Evolutionary conservation across 192 early-diverging fungal genomes (phyloP), one percentile per base, ranked within the genome.

Genomic region (Backusella luteola): DNA sequence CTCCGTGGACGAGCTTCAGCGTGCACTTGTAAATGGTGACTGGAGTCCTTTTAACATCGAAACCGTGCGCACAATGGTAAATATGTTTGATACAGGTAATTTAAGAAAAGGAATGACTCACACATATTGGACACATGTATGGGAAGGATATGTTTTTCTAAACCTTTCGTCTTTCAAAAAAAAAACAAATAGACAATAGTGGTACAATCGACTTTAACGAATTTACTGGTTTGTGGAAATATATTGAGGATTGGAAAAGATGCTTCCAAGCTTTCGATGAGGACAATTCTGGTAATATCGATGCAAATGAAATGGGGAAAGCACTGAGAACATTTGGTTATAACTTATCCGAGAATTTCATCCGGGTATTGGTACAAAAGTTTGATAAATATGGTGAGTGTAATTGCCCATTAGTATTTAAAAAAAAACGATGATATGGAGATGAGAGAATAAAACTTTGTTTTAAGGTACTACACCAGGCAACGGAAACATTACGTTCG

Each of bases 21-120:
- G 87, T 44, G 92, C 91, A 14, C 84, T 95, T 34, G 87, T 93
- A 23, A 93, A 93, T 79, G 92, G 90, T 39, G 92, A 92, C 83
- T 93, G 91, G 92, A 93, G 87, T 71, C 92, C 86, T 21, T 95
- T 95, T 87, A 93, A 91, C 81, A 84, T 90, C 44, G 94, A 94
- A 80, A 95, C 94, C 21, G 92, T 94, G 6, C 92, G 92, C 71
- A 77, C 93, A 73, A 92, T 95, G 91, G 87, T 95, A 76, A 87
- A 87, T 76, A 92, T 93, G 91, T 92, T 93, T 79, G 93, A 94
- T 76, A 85, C 85, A n/a, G 85, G 85, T 84, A 86, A 81, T 74
- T 35, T 36, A 21, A 6, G 7, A 53, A 17, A 53, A 21, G n/a
- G 8, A 2, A 21, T 56, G n/a, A 23, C 53, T 7, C 19, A 23